These are phyloP conservation scores for Serendipita sp. DNA, from an alignment of 768 basidiomycete species.

Conservation along the genomic window DNA sequence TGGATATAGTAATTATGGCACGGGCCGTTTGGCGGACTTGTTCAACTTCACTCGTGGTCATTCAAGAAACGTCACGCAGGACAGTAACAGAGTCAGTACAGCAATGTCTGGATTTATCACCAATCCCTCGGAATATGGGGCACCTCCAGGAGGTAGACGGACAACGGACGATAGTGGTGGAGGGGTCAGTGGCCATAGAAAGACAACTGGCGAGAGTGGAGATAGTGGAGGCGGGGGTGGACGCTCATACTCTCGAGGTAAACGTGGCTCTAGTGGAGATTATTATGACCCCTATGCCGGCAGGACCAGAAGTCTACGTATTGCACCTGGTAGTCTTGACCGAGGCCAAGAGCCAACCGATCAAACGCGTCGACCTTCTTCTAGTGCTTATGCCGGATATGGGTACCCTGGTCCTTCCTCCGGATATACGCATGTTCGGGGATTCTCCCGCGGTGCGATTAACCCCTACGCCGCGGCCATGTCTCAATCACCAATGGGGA, in stretches of 20 bases:
- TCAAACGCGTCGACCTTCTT: background rate
- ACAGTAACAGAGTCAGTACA: slow-evolving; percentile 3
- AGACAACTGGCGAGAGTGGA: background rate
- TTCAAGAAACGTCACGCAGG: slow-evolving; percentile 3
- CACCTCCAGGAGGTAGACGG: background rate
- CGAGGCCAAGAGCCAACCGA: background rate
- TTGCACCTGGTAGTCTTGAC: background rate
- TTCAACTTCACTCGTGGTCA: background rate
- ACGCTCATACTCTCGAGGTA: background rate
- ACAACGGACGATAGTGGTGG: background rate
- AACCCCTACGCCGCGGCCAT: background rate
- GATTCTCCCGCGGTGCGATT: background rate
- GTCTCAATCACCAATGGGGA: background rate
- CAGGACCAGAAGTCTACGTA: background rate
- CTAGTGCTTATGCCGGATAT: background rate
- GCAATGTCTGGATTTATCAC: slow-evolving; percentile 6
- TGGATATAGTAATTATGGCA: slow-evolving; percentile 4
- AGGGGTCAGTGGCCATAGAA: background rate
- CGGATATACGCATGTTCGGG: slow-evolving; percentile 3
- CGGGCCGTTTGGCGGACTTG: background rate
- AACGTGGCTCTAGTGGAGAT: background rate
- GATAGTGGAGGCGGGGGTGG: background rate
- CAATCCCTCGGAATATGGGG: slow-evolving; percentile 5
- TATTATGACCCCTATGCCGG: background rate
- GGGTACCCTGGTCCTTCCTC: background rate